These are phyloP conservation scores for Scheffersomyces segobiensis DNA, from an alignment of 1,139 yeast species.

Conservation along the genomic window DNA sequence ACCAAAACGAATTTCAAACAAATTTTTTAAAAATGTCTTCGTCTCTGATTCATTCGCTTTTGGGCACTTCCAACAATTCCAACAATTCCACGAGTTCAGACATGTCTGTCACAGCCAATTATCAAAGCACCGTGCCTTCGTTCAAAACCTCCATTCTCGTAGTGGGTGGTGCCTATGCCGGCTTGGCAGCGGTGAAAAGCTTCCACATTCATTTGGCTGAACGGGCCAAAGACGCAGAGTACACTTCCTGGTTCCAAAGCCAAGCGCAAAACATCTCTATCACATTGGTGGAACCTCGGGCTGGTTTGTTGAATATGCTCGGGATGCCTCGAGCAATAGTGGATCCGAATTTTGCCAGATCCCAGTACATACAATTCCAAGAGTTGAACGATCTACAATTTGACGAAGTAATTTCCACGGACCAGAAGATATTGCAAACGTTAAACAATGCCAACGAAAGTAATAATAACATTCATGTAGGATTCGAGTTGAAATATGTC, in stretches of 20 bases:
- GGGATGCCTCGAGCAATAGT: slow-evolving; percentile 53
- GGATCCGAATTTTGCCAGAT: slow-evolving; percentile 46
- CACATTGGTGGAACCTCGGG: slow-evolving; percentile 50
- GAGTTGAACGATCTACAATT: slow-evolving; percentile 32
- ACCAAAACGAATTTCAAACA: slow-evolving; percentile 1
- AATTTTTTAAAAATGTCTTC: slow-evolving; percentile 2
- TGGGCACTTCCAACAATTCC: not conserved
- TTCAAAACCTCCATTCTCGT: slow-evolving; percentile 34
- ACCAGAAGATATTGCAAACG: slow-evolving; percentile 15
- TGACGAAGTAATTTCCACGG: slow-evolving; percentile 25
- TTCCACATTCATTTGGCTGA: slow-evolving; percentile 31
- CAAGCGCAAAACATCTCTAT: slow-evolving; percentile 29
- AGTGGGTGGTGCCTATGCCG: slow-evolving; percentile 58
- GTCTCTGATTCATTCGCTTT: not conserved
- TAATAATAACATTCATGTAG: slow-evolving; percentile 14
- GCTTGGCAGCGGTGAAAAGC: slow-evolving; percentile 42
- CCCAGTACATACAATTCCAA: slow-evolving; percentile 40
- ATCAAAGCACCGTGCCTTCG: slow-evolving; percentile 3
- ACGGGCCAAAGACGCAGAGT: slow-evolving; percentile 9
- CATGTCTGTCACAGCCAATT: not conserved
- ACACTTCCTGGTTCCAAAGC: slow-evolving; percentile 9
- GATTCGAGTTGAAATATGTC: slow-evolving; percentile 28
- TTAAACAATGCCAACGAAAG: slow-evolving; percentile 11
- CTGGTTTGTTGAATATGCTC: slow-evolving; percentile 52
- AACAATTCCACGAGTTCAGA: not conserved